Base-by-base conservation (phyloP, 148 eudicot genomes). In the Arbutus unedo region DNA sequence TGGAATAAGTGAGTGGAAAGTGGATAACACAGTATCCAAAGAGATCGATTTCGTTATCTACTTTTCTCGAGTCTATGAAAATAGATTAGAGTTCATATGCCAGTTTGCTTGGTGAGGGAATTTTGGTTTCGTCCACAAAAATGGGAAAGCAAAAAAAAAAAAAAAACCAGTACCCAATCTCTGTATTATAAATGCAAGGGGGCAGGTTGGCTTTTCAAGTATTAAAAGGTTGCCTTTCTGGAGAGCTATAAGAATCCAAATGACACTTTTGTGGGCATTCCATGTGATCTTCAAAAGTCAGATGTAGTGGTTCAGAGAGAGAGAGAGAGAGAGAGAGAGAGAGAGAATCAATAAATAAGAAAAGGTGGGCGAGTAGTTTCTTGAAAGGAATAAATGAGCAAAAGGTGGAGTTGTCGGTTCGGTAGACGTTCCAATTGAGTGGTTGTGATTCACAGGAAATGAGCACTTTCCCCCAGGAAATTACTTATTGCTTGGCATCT, bases 241-340 rank as follows among this genome's bases (percentile, higher is more conserved):
- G 44, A 38, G 6, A 15, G 51, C 50, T 5, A 45, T 6, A 72
- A 71, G 21, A 14, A 44, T 44, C 49, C 75, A 71, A 71, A 43
- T 19, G 55, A 47, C 2, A 53, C 50, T 73, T 74, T 44, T 74
- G 38, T 18, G 50, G 77, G 19, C 54, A 74, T 57, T 57, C 64
- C n/a, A 57, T 18, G 64, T 57, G 64, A 57, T 57, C 64, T 19
- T 19, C 19, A 18, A 16, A 57, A 57, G 21, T 57, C 64, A 16
- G 64, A 6, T 21, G 4, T 18, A 2, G 19, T 57, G 64, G 64
- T 57, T n/a, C 64, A 16, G n/a, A n/a, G 18, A 31, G 14, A 7
- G 79, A 77, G 56, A 77, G 62, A 77, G 64, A 54, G 19, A 75
- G 78, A 31, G 31, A 43, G 80, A 38, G 66, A 77, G 47, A 18